Base-by-base conservation (phyloP, 1,139 yeast genomes). In the Komagataea norvegica region DNA sequence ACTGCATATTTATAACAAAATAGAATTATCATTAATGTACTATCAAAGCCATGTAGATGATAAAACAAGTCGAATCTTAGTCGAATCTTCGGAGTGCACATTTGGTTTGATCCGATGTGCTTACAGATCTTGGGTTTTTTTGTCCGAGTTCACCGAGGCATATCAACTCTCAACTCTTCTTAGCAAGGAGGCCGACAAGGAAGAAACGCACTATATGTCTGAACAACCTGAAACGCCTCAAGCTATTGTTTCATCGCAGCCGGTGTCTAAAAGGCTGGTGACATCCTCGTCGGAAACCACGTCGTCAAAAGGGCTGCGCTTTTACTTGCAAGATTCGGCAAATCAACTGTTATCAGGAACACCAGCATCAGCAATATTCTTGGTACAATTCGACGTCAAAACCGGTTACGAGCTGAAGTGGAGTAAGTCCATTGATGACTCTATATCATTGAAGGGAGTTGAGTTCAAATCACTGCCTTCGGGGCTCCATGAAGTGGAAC, bases 381-480 rank as follows among this genome's bases (percentile, higher is more conserved):
- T 83, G 20, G 72, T 77, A 10, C 71, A 79, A 46, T 83, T 83
- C 55, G 85, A 83, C 53, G 72, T 72, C 17, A 70, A 68, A 28
- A 57, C 69, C 1, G 93, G 93, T 8, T 78, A 80, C 55, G 73
- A 71, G 37, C 50, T 79, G 34, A 70, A 69, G 29, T 81, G 86
- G 86, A 62, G 67, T 25, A 61, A 63, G 35, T 50, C 64, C 1
- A 32, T 55, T 4, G 48, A 52, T 27, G 48, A 53, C 0, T 34
- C 38, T 3, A 37, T 51, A 2, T 39, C 49, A 0, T 28, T 64
- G 18, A 53, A 61, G 21, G 67, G 67, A n/a, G 51, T 86, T 15
- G 96, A 88, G 57, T 86, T 73, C 60, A 80, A 82, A 49, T 70
- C 79, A 10, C 62, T 88, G 38, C 96, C 96, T 1, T 81, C 93